Conservation (phyloP, 2,329 filamentous ascomycete species). For the Fusarium sp. region DNA sequence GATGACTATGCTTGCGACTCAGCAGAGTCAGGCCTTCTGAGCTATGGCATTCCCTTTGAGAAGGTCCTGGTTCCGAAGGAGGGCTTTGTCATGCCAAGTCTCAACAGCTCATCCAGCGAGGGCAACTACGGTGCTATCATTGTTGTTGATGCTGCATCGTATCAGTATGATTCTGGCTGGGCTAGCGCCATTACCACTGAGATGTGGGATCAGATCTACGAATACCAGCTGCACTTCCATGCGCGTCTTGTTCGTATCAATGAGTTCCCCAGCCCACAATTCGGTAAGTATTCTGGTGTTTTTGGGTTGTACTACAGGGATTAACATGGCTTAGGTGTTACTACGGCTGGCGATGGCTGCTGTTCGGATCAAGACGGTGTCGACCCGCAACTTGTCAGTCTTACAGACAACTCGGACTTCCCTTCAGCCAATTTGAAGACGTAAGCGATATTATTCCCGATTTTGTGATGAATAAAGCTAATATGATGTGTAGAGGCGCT, state of each 20-base stretch:
- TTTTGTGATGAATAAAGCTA: neutral
- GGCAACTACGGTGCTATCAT: constrained; percentile 32
- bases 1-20: constrained; percentile 6
- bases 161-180: constrained; percentile 27
- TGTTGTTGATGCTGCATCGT: constrained; percentile 24
- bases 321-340: neutral
- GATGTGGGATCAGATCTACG: constrained; percentile 26
- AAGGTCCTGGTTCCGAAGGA: constrained; percentile 20
- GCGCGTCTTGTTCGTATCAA: constrained; percentile 37
- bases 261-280: constrained; percentile 23
- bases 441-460: neutral
- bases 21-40: constrained; percentile 20
- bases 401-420: constrained; percentile 26
- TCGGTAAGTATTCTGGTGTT: constrained; percentile 9
- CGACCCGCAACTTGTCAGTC: constrained; percentile 18
- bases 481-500: constrained; percentile 6
- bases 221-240: constrained; percentile 27
- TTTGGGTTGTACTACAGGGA: too few species aligned
- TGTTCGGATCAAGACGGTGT: constrained; percentile 7
- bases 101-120: constrained; percentile 14
- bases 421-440: constrained; percentile 32
- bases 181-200: constrained; percentile 24
- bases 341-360: neutral
- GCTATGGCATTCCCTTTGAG: constrained; percentile 31
- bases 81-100: constrained; percentile 15